phyloP scores from a whole-genome alignment of 768 basidiomycete genomes.

The Clitopilus passeckerianus region DNA sequence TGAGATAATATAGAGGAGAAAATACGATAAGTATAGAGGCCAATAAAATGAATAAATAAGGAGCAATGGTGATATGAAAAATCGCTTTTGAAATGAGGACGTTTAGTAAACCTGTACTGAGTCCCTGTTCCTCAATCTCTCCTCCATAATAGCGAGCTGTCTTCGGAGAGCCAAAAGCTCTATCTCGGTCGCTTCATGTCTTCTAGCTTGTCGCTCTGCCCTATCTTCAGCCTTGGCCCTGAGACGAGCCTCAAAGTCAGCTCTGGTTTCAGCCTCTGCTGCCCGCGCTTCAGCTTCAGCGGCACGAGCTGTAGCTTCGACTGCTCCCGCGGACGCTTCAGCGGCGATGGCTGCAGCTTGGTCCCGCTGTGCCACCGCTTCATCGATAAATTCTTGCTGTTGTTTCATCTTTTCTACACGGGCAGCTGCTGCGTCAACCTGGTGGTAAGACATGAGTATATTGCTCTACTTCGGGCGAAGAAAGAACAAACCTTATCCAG shows the following conservation, averaged over 20 bases:
- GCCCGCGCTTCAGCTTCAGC: constrained; percentile 7
- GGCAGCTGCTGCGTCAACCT: constrained; percentile 8
- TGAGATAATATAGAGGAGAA: not conserved
- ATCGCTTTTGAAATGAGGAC: not conserved
- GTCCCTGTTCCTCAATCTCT: not conserved
- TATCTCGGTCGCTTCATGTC: constrained; percentile 6
- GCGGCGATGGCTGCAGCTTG: constrained; percentile 6
- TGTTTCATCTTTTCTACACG: constrained; percentile 3
- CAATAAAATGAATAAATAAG: not conserved
- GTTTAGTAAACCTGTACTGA: not conserved
- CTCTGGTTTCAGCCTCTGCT: constrained; percentile 9
- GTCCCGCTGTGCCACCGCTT: constrained; percentile 5
- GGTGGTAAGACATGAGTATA: not conserved
- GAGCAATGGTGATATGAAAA: not conserved
- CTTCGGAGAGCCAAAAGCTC: constrained; percentile 8
- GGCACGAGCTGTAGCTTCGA: constrained; percentile 6
- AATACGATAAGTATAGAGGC: not conserved
- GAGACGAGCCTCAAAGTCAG: constrained; percentile 8
- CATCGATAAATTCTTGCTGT: constrained; percentile 3
- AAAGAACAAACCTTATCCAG: constrained; percentile 3
- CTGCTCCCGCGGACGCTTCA: constrained; percentile 3
- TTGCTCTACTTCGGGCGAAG: no score
- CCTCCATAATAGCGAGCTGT: constrained; percentile 9
- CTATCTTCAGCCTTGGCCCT: constrained; percentile 10
- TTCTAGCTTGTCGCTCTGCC: constrained; percentile 8